A percentile compares a stretch with the other conserved stretches of the same genome.
Conservation (phyloP, 2,329 filamentous ascomycete species). For the Kalaharituber pfeilii region DNA sequence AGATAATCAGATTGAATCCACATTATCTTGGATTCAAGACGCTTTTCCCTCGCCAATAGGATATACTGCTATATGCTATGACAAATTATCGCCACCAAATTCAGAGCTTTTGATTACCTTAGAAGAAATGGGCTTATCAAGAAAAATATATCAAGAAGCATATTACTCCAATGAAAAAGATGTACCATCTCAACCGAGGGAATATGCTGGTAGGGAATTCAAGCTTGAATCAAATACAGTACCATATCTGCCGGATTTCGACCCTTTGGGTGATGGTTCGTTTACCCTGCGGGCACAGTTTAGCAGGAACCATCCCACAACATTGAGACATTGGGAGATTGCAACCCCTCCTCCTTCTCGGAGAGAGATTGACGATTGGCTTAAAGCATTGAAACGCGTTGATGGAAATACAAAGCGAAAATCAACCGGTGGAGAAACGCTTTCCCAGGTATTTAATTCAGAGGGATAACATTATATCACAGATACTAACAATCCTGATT, state of each 20-base stretch:
- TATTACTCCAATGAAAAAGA: conserved; percentile 74
- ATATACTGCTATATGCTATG: background rate
- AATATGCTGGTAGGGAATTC: conserved; percentile 81
- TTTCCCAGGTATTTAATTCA: conserved; percentile 5
- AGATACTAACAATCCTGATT: background rate
- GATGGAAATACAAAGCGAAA: background rate
- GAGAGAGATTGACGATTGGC: conserved; percentile 53
- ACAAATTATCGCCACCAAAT: background rate
- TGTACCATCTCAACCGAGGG: conserved; percentile 55
- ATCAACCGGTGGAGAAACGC: background rate
- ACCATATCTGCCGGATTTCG: conserved; percentile 65
- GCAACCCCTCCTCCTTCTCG: conserved; percentile 50
- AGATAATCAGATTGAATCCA: background rate
- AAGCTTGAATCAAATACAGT: conserved; percentile 56
- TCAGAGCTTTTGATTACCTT: conserved; percentile 40
- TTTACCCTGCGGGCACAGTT: background rate
- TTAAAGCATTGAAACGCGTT: conserved; percentile 26
- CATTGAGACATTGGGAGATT: conserved; percentile 58
- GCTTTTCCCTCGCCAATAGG: background rate
- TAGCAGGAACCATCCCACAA: background rate
- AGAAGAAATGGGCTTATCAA: conserved; percentile 39
- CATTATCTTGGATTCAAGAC: background rate
- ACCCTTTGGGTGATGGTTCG: conserved; percentile 37
- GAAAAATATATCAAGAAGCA: conserved; percentile 65
- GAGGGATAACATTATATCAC: background rate